phyloP scores from a whole-genome alignment of 108 stramenopile species.

The Chaetoceros muelleri region DNA sequence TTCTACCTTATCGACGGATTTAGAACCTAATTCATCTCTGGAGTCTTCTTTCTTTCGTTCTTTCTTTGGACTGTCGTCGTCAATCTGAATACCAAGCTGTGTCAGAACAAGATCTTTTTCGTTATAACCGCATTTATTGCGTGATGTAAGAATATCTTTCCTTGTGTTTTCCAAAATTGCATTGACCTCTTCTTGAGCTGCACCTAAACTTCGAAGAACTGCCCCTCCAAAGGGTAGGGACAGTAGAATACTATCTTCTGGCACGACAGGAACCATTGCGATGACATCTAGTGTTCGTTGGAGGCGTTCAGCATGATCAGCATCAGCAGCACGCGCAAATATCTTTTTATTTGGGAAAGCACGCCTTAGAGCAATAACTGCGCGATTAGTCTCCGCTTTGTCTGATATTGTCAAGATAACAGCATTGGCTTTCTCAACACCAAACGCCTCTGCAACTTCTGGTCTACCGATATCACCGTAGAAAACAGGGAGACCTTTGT shows the following conservation, averaged over 20 bases:
- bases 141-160: slow-evolving; percentile 65
- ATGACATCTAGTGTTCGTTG: slow-evolving; percentile 79
- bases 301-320: slow-evolving; percentile 85
- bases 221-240: slow-evolving; percentile 94
- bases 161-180: slow-evolving; percentile 71
- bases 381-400: slow-evolving; percentile 75
- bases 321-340: slow-evolving; percentile 81
- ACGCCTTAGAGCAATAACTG: slow-evolving; percentile 82
- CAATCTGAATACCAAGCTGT: slow-evolving; percentile 47
- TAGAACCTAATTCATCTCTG: no score
- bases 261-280: slow-evolving; percentile 92
- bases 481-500: slow-evolving; percentile 90
- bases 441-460: slow-evolving; percentile 89
- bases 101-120: slow-evolving; percentile 56
- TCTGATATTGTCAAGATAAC: slow-evolving; percentile 91
- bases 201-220: slow-evolving; percentile 73
- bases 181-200: slow-evolving; percentile 70
- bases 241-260: slow-evolving; percentile 87
- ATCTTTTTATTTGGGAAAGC: slow-evolving; percentile 86
- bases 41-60: slow-evolving; percentile 3
- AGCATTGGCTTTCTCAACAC: slow-evolving; percentile 87
- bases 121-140: slow-evolving; percentile 31
- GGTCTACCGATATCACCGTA: slow-evolving; percentile 91
- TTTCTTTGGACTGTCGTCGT: slow-evolving; percentile 11
- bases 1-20: neutral